These are phyloP conservation scores for Mycena belliarum DNA, from an alignment of 768 basidiomycete species.

Conservation along the genomic window DNA sequence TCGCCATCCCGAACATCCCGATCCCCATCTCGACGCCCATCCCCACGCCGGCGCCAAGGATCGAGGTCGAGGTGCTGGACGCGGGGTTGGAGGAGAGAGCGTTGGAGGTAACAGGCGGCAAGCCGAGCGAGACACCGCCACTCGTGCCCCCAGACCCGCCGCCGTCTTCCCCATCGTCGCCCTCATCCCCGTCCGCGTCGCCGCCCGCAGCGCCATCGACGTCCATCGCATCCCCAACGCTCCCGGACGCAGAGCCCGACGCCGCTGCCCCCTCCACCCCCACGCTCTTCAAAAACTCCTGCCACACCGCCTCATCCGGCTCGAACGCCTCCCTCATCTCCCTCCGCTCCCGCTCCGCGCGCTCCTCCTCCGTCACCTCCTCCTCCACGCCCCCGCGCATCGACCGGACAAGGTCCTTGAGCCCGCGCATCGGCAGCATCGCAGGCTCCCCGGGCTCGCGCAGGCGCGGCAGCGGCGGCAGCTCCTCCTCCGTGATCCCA, in stretches of 20 bases:
- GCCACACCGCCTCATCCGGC: conserved; percentile 22
- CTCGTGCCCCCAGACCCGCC: conserved; percentile 2
- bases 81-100: not conserved
- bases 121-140: conserved; percentile 17
- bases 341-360: not conserved
- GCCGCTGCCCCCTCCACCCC: conserved; percentile 11
- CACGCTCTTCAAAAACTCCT: conserved; percentile 24
- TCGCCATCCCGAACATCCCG: conserved; percentile 21
- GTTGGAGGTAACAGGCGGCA: not conserved
- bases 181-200: not conserved
- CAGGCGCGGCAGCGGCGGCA: conserved; percentile 8
- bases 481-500: not conserved
- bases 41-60: conserved; percentile 7
- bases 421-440: conserved; percentile 18
- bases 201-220: conserved; percentile 3
- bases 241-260: not conserved
- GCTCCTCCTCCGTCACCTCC: conserved; percentile 6
- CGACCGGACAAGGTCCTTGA: conserved; percentile 12
- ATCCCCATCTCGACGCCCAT: conserved; percentile 21
- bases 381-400: conserved; percentile 7
- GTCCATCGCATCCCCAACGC: conserved; percentile 13
- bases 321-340: conserved; percentile 16
- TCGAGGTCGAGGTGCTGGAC: not conserved
- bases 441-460: conserved; percentile 8
- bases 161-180: not conserved